Percentiles rank a stretch among this genome's conserved stretches.
Evolutionary conservation across 371 early-diverging fungal species (phyloP).

Genomic region (Phascolomyces articulosus): DNA sequence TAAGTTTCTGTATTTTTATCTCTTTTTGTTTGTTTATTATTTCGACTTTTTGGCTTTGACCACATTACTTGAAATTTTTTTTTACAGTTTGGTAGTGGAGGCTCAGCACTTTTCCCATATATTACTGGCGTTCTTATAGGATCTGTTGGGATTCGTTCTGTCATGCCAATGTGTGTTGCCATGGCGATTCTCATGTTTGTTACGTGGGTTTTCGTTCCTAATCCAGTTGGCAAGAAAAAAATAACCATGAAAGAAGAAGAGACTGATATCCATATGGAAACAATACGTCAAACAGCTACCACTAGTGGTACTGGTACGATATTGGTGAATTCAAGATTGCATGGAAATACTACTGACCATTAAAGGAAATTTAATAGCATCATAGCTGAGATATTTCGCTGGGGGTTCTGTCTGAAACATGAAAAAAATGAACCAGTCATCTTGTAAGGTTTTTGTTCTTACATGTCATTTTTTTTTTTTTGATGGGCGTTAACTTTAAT

Average conservation of each 20-base stretch:
- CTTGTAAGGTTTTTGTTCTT: too few relatives aligned
- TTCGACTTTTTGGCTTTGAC: background rate
- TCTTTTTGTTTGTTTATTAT: background rate
- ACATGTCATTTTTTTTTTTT: too few relatives aligned
- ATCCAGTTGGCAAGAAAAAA: slow-evolving; percentile 7
- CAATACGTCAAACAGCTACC: background rate
- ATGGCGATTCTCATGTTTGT: slow-evolving; percentile 19
- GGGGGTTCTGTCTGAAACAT: too few relatives aligned
- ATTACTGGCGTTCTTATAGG: slow-evolving; percentile 24
- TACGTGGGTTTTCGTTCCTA: slow-evolving; percentile 25
- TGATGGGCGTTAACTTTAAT: too few relatives aligned
- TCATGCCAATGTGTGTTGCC: slow-evolving; percentile 32
- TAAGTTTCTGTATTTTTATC: background rate
- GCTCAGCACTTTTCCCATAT: slow-evolving; percentile 32
- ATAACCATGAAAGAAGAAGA: background rate
- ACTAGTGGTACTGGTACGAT: too few relatives aligned
- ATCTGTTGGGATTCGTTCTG: slow-evolving; percentile 13
- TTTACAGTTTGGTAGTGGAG: slow-evolving; percentile 22
- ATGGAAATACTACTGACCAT: too few relatives aligned
- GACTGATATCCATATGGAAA: background rate
- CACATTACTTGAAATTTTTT: too few relatives aligned
- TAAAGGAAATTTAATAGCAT: too few relatives aligned
- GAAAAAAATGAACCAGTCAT: too few relatives aligned
- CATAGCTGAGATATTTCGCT: too few relatives aligned
- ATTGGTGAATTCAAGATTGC: too few relatives aligned